phyloP scores from a whole-genome alignment of 2,329 filamentous ascomycete genomes.

The Nemania sp. region DNA sequence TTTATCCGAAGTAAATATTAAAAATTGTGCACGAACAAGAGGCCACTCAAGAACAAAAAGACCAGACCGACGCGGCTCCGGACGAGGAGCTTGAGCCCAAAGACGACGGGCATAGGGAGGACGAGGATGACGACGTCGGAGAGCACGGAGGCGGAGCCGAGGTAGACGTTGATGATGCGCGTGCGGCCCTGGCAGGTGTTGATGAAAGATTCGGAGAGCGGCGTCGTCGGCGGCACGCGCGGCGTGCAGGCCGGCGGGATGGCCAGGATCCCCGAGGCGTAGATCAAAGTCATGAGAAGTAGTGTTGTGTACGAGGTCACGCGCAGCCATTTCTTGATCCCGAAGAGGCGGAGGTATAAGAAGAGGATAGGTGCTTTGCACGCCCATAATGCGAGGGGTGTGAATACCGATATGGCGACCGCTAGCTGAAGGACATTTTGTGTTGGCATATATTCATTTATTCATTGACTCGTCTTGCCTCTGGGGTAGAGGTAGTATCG shows the following conservation, averaged over 20 bases:
- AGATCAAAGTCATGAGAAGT: slow-evolving; percentile 11
- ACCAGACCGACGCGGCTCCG: slow-evolving; percentile 21
- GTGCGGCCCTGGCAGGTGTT: slow-evolving; percentile 16
- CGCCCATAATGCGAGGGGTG: slow-evolving; percentile 21
- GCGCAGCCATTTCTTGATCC: slow-evolving; percentile 24
- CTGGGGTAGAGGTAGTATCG: not conserved
- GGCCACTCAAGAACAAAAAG: slow-evolving; percentile 22
- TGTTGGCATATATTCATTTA: not conserved
- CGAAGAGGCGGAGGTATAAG: slow-evolving; percentile 25
- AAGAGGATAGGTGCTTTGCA: slow-evolving; percentile 28
- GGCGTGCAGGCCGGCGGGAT: slow-evolving; percentile 22
- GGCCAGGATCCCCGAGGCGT: slow-evolving; percentile 11
- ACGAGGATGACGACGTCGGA: slow-evolving; percentile 24
- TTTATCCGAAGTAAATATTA: not conserved
- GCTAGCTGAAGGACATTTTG: slow-evolving; percentile 12
- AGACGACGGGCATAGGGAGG: slow-evolving; percentile 23
- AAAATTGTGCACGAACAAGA: slow-evolving; percentile 17
- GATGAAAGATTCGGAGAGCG: slow-evolving; percentile 15
- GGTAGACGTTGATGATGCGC: slow-evolving; percentile 16
- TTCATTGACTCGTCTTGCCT: too few relatives aligned
- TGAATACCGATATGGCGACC: slow-evolving; percentile 14
- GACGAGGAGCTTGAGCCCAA: slow-evolving; percentile 19
- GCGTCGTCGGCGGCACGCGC: not conserved
- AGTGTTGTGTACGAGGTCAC: slow-evolving; percentile 14
- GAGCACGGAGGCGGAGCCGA: slow-evolving; percentile 18